phyloP scores from a whole-genome alignment of 768 basidiomycete genomes.

The Collybiopsis luxurians region DNA sequence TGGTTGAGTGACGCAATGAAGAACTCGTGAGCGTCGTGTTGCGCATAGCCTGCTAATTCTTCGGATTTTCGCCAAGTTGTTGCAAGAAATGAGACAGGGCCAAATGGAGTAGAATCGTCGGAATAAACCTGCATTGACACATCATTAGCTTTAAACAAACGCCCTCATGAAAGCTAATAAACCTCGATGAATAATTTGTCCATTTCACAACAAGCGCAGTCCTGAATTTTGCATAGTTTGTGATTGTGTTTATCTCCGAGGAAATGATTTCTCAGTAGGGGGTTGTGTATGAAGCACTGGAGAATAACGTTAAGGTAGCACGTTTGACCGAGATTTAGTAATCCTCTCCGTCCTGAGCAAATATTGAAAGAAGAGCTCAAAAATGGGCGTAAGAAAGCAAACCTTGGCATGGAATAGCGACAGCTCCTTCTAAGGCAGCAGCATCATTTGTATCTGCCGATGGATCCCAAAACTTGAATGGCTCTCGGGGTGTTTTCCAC shows the following conservation, averaged over 20 bases:
- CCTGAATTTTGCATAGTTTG: constrained; percentile 60
- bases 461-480: constrained; percentile 50
- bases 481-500: constrained; percentile 40
- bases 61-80: constrained; percentile 80
- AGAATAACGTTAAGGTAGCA: constrained; percentile 93
- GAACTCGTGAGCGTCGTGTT: constrained; percentile 92
- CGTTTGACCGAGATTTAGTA: constrained; percentile 88
- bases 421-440: constrained; percentile 45
- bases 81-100: constrained; percentile 79
- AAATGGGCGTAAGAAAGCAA: constrained; percentile 9
- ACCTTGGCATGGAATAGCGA: constrained; percentile 75
- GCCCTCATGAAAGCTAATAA: background rate
- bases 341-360: constrained; percentile 67
- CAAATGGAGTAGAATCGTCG: constrained; percentile 60
- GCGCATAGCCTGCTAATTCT: constrained; percentile 87
- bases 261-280: constrained; percentile 84
- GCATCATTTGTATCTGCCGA: constrained; percentile 34
- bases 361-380: background rate
- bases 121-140: constrained; percentile 46
- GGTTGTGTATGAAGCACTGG: constrained; percentile 88
- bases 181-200: constrained; percentile 79
- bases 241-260: constrained; percentile 88
- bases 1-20: constrained; percentile 84
- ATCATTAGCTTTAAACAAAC: constrained; percentile 1
- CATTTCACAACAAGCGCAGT: constrained; percentile 93